Evolutionary conservation across 106 monocot species (phyloP).

Genomic region (Phalaenopsis equestris): DNA sequence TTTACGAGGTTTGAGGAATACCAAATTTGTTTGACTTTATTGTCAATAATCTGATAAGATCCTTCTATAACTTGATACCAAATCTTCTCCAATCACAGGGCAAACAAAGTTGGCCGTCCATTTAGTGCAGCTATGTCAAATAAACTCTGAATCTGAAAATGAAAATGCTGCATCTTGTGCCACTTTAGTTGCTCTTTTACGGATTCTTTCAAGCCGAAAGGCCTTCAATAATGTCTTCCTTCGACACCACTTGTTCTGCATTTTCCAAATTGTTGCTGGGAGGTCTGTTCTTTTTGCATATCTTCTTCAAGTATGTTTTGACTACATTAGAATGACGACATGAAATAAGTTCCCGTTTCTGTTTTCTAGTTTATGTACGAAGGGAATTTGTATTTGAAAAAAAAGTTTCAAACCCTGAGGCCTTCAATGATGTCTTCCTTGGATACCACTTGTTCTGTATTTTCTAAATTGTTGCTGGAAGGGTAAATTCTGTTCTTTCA

Average conservation of each 20-base stretch:
- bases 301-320: neutral
- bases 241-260: slow-evolving; percentile 85
- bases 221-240: slow-evolving; percentile 83
- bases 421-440: slow-evolving; percentile 80
- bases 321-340: neutral
- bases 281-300: slow-evolving; percentile 34
- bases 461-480: slow-evolving; percentile 78
- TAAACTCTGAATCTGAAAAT: slow-evolving; percentile 36
- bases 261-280: slow-evolving; percentile 81
- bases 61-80: neutral
- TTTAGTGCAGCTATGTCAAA: slow-evolving; percentile 73
- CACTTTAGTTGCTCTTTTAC: slow-evolving; percentile 58
- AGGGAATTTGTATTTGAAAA: too few species aligned
- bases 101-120: slow-evolving; percentile 75
- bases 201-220: slow-evolving; percentile 55
- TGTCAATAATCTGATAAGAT: neutral
- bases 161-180: slow-evolving; percentile 19
- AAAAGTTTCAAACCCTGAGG: slow-evolving; percentile 42
- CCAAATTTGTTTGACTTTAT: neutral
- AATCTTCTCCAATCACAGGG: slow-evolving; percentile 34
- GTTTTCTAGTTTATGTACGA: too few species aligned
- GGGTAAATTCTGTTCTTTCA: slow-evolving; percentile 32
- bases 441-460: slow-evolving; percentile 88
- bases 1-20: slow-evolving; percentile 48
- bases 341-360: too few species aligned